Conservation (phyloP, 306 rosid species). For the Fragaria vesca region DNA sequence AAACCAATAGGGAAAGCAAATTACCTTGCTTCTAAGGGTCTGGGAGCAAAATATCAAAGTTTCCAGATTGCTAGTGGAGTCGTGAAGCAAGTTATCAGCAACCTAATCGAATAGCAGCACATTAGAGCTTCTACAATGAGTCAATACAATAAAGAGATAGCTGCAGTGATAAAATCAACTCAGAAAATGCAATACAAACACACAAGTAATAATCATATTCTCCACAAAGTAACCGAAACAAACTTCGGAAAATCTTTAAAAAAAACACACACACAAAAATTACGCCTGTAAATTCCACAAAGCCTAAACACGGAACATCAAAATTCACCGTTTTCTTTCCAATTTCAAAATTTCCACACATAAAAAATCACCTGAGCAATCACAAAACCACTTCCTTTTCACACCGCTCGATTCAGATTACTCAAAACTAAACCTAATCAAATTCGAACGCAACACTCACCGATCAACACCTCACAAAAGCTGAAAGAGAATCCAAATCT, state of each 20-base stretch:
- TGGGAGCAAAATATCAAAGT: constrained; percentile 97
- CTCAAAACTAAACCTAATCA: neutral
- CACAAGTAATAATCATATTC: neutral
- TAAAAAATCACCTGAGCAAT: neutral
- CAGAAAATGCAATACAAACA: neutral
- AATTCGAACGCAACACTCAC: neutral
- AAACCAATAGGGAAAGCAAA: constrained; percentile 14
- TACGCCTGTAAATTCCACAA: neutral
- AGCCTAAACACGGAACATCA: neutral
- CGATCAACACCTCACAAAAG: neutral
- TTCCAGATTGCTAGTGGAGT: constrained; percentile 88
- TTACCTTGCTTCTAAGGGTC: constrained; percentile 98
- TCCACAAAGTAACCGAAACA: neutral
- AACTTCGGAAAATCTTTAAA: neutral
- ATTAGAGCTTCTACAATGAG: neutral
- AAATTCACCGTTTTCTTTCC: neutral
- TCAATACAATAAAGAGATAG: neutral
- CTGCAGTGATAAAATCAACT: neutral
- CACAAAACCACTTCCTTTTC: too few species aligned
- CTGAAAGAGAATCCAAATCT: neutral
- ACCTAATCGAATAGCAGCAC: constrained; percentile 47
- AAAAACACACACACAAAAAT: neutral
- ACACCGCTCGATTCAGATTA: neutral
- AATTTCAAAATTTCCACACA: constrained; percentile 4
- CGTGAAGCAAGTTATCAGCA: constrained; percentile 97